A percentile compares a stretch with the other conserved stretches of the same genome.
Evolutionary conservation across 306 rosid genomes (phyloP).

Genomic region (Abrus pulchellus): DNA sequence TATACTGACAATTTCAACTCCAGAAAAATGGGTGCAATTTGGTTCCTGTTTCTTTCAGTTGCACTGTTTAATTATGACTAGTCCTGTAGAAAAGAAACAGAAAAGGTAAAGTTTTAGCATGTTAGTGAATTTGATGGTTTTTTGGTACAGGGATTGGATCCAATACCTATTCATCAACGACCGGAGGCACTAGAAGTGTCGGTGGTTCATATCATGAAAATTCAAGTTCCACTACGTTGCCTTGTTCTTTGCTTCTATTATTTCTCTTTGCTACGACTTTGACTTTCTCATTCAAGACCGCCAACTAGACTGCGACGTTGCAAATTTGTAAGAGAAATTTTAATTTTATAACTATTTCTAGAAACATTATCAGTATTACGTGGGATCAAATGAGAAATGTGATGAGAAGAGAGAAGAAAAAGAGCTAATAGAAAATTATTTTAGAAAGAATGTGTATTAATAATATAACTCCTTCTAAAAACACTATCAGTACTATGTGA

Average conservation of each 20-base stretch:
- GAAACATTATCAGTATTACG: too few relatives aligned
- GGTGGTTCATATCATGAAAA: constrained; percentile 45
- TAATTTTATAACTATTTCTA: too few relatives aligned
- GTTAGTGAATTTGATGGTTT: neutral
- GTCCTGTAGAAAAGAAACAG: neutral
- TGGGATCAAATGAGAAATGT: too few relatives aligned
- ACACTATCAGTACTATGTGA: neutral
- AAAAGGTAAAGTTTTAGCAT: neutral
- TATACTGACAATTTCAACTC: neutral
- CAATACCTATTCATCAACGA: constrained; percentile 41
- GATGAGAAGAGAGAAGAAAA: too few relatives aligned
- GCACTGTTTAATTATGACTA: neutral
- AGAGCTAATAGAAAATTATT: too few relatives aligned
- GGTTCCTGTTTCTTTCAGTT: neutral
- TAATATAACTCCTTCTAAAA: too few relatives aligned
- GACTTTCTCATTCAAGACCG: constrained; percentile 37
- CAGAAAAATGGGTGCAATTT: neutral
- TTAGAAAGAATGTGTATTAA: too few relatives aligned
- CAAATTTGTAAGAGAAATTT: constrained; percentile 6
- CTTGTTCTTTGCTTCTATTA: constrained; percentile 47
- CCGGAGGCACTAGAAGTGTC: constrained; percentile 34
- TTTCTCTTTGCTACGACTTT: constrained; percentile 43
- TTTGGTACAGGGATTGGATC: constrained; percentile 51
- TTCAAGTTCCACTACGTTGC: constrained; percentile 48
- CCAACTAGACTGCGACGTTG: constrained; percentile 13